phyloP scores from a whole-genome alignment of 306 rosid genomes.

The Chamaecrista fasciculata region DNA sequence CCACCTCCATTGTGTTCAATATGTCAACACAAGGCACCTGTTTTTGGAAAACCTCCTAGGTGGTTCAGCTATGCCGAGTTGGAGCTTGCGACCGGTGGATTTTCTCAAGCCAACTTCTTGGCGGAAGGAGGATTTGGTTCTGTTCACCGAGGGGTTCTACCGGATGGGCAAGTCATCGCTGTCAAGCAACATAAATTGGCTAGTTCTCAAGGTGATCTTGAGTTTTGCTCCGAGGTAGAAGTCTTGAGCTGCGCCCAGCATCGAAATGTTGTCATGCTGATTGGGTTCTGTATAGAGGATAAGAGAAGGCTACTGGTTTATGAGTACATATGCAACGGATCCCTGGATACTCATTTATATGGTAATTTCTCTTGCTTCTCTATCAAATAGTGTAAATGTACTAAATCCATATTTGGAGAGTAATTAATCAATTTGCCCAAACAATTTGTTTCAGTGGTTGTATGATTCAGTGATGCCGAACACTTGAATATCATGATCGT shows the following conservation, averaged over 20 bases:
- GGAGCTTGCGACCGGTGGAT: slow-evolving; percentile 94
- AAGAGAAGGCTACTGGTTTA: slow-evolving; percentile 87
- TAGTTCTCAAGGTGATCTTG: slow-evolving; percentile 94
- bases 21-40: slow-evolving; percentile 99
- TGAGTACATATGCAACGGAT: slow-evolving; percentile 94
- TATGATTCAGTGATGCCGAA: not conserved
- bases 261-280: slow-evolving; percentile 94
- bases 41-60: slow-evolving; percentile 92
- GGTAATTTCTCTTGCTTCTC: slow-evolving; percentile 49
- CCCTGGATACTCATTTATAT: slow-evolving; percentile 88
- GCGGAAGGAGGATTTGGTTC: slow-evolving; percentile 99
- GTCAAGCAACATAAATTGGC: slow-evolving; percentile 99
- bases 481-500: too few relatives aligned
- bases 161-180: slow-evolving; percentile 93
- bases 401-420: not conserved
- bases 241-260: slow-evolving; percentile 99
- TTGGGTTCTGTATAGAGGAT: slow-evolving; percentile 97
- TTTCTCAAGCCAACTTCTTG: slow-evolving; percentile 88
- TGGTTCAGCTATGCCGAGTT: slow-evolving; percentile 94
- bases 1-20: slow-evolving; percentile 96
- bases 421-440: not conserved
- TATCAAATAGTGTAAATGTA: slow-evolving; percentile 1
- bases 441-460: too few relatives aligned
- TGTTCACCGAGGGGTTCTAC: slow-evolving; percentile 88
- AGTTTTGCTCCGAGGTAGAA: slow-evolving; percentile 97